phyloP scores from a whole-genome alignment of 352 stramenopile species.

The Phytopythium sindhum region DNA sequence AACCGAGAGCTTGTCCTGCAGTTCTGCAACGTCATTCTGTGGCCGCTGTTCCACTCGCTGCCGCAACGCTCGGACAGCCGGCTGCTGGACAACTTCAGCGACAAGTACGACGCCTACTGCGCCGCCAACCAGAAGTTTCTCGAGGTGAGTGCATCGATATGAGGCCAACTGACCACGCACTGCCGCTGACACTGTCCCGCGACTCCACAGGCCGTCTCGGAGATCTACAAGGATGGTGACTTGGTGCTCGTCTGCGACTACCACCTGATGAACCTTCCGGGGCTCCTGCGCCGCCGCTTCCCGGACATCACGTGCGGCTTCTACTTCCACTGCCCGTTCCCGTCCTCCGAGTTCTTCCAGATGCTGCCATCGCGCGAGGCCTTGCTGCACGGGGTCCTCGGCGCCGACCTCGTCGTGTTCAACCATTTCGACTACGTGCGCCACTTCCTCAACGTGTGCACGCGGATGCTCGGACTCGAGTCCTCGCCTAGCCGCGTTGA shows the following conservation, averaged over 20 bases:
- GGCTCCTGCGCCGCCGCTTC: constrained; percentile 69
- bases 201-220: constrained; percentile 38
- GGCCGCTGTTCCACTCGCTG: constrained; percentile 90
- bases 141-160: constrained; percentile 31
- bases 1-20: constrained; percentile 10
- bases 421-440: constrained; percentile 90
- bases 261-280: constrained; percentile 84
- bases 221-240: constrained; percentile 84
- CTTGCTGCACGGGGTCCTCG: constrained; percentile 77
- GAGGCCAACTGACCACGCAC: background rate
- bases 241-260: constrained; percentile 89
- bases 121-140: constrained; percentile 86
- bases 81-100: constrained; percentile 77
- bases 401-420: constrained; percentile 85
- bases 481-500: constrained; percentile 82
- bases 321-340: constrained; percentile 90
- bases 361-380: constrained; percentile 81
- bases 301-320: constrained; percentile 80
- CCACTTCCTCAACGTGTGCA: constrained; percentile 84
- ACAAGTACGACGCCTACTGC: constrained; percentile 88
- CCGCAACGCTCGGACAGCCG: constrained; percentile 70
- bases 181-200: background rate
- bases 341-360: constrained; percentile 89
- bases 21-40: constrained; percentile 90
- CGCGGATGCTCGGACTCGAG: constrained; percentile 84